phyloP scores from a whole-genome alignment of 495 filamentous ascomycete species.

The Terfezia boudieri region DNA sequence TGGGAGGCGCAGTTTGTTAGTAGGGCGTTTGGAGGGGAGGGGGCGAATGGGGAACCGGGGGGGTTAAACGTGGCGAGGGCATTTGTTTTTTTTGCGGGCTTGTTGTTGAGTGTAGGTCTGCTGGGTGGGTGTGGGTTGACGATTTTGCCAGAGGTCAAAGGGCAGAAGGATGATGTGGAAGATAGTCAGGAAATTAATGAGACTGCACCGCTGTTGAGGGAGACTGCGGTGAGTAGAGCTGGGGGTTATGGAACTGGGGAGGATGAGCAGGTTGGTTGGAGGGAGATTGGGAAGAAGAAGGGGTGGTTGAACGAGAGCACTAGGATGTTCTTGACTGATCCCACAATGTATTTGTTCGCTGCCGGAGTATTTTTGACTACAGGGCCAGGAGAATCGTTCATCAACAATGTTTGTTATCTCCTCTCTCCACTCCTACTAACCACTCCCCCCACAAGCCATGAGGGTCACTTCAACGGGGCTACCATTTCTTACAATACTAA shows the following conservation, averaged over 20 bases:
- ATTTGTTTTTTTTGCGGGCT: constrained; percentile 55
- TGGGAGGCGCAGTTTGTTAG: constrained; percentile 82
- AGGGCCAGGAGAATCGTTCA: constrained; percentile 85
- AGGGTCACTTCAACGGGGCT: no score
- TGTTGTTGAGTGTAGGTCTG: constrained; percentile 45
- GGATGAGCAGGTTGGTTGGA: constrained; percentile 6
- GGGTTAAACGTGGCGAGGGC: constrained; percentile 71
- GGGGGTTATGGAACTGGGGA: constrained; percentile 16
- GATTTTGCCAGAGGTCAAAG: constrained; percentile 38
- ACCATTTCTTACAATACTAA: background rate
- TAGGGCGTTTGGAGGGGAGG: constrained; percentile 44
- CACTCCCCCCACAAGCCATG: no score
- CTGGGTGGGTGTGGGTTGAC: constrained; percentile 49
- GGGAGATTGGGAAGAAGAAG: constrained; percentile 54
- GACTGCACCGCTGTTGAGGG: background rate
- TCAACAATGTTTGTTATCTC: constrained; percentile 47
- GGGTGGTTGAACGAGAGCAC: constrained; percentile 80
- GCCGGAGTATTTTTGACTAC: constrained; percentile 82
- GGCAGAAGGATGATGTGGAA: constrained; percentile 29
- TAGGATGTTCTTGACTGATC: constrained; percentile 54
- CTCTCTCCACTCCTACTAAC: background rate
- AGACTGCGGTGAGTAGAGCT: background rate
- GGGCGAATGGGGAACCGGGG: constrained; percentile 36
- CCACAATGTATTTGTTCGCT: constrained; percentile 87
- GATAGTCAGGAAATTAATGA: constrained; percentile 47